These are phyloP conservation scores for Solanum ahanhuiri DNA, from an alignment of 257 asterid species.

Conservation along the genomic window DNA sequence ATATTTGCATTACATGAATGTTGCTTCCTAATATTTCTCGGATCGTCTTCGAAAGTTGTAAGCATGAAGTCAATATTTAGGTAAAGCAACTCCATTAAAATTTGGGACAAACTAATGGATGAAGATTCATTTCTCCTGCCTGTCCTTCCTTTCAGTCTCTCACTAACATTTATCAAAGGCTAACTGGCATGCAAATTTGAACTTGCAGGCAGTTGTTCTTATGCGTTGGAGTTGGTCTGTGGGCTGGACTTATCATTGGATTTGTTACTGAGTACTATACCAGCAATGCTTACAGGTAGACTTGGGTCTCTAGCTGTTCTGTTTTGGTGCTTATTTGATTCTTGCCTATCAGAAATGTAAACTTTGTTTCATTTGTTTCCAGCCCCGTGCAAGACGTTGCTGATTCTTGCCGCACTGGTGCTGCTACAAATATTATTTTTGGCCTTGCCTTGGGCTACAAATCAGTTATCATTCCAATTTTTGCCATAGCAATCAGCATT, in stretches of 20 bases:
- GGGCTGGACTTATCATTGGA: constrained; percentile 84
- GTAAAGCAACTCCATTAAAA: background rate
- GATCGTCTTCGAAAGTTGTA: background rate
- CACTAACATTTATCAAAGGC: background rate
- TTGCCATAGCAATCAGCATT: constrained; percentile 72
- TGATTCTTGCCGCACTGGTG: constrained; percentile 88
- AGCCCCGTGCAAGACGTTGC: constrained; percentile 96
- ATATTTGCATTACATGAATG: background rate
- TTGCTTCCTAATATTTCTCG: background rate
- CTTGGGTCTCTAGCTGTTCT: background rate
- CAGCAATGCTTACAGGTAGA: constrained; percentile 69
- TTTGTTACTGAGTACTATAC: constrained; percentile 68
- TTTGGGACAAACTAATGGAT: background rate
- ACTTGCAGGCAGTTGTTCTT: constrained; percentile 58
- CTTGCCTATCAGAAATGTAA: background rate
- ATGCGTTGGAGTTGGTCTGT: constrained; percentile 73
- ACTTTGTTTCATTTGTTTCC: constrained; percentile 1
- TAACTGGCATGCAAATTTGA: background rate
- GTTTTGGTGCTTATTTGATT: background rate
- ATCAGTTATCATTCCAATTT: constrained; percentile 77
- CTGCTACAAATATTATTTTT: constrained; percentile 74
- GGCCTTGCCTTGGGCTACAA: constrained; percentile 90
- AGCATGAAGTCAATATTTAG: background rate
- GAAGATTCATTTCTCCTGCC: background rate
- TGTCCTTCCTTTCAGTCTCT: background rate